phyloP scores from a whole-genome alignment of 805 yeast species.

The Starmera caribaea region DNA sequence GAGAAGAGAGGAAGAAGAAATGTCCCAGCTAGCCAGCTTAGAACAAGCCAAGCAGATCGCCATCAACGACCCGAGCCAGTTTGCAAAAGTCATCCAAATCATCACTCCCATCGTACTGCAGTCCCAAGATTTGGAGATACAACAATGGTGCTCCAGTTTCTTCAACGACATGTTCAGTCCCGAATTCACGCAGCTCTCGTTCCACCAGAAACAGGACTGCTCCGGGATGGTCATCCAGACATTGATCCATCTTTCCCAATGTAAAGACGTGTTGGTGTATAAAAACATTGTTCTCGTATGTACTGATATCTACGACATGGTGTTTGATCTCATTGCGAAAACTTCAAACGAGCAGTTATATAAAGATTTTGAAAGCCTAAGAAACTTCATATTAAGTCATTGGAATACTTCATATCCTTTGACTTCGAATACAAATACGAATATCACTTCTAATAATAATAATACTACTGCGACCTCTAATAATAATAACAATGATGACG shows the following conservation, averaged over 20 bases:
- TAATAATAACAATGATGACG: constrained; percentile 13
- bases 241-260: constrained; percentile 7
- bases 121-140: neutral
- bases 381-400: constrained; percentile 45
- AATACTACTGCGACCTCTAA: too few relatives aligned
- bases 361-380: constrained; percentile 46
- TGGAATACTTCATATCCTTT: constrained; percentile 55
- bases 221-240: constrained; percentile 5
- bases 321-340: constrained; percentile 34
- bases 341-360: constrained; percentile 36
- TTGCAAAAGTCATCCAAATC: constrained; percentile 24
- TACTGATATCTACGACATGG: constrained; percentile 34
- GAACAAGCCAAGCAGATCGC: constrained; percentile 27
- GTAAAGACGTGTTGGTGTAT: constrained; percentile 21
- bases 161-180: constrained; percentile 1
- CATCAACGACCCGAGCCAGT: constrained; percentile 20
- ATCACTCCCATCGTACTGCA: neutral
- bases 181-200: neutral
- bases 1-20: neutral
- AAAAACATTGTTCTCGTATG: constrained; percentile 31
- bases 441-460: too few relatives aligned
- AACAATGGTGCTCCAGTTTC: constrained; percentile 2
- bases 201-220: constrained; percentile 10
- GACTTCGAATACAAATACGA: constrained; percentile 24
- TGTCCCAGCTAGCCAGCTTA: neutral